Percentiles rank a stretch among this genome's conserved stretches.
phyloP scores from a whole-genome alignment of 208 protist species.

The Zelonia costaricensis region DNA sequence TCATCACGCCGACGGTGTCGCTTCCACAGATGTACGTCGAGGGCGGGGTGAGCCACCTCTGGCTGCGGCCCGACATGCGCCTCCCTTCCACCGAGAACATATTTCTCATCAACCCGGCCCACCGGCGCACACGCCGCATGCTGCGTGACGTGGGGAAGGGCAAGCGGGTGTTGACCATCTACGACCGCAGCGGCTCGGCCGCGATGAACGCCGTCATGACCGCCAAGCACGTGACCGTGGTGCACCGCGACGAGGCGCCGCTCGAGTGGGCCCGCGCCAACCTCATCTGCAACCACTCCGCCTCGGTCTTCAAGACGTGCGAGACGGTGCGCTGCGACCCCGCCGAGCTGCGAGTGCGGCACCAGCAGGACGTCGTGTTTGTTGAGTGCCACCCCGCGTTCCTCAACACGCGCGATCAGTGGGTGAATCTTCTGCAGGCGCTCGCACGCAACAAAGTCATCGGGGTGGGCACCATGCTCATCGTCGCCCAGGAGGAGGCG shows the following conservation, averaged over 20 bases:
- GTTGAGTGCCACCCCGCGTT: constrained; percentile 60
- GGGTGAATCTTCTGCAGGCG: constrained; percentile 36
- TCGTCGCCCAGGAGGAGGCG: constrained; percentile 68
- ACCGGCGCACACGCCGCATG: constrained; percentile 63
- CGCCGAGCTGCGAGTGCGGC: constrained; percentile 34
- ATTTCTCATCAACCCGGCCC: constrained; percentile 64
- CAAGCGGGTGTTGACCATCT: constrained; percentile 75
- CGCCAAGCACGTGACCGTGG: constrained; percentile 70
- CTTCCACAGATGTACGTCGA: constrained; percentile 64
- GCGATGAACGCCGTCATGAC: constrained; percentile 80
- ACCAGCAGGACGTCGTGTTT: constrained; percentile 68
- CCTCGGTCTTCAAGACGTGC: constrained; percentile 56
- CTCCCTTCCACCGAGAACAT: constrained; percentile 46
- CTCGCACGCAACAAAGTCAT: constrained; percentile 51
- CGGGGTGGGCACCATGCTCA: constrained; percentile 59
- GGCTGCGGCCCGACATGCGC: constrained; percentile 47
- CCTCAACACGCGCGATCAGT: constrained; percentile 60
- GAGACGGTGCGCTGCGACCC: constrained; percentile 46
- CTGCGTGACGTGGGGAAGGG: constrained; percentile 65
- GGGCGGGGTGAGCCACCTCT: constrained; percentile 69
- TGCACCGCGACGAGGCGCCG: constrained; percentile 39
- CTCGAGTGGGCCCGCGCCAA: constrained; percentile 69
- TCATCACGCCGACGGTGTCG: constrained; percentile 55
- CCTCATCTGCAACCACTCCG: constrained; percentile 72
- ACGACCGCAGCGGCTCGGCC: constrained; percentile 71